Conservation (phyloP, 345 rosid species). For the Eucalyptus coolabah region DNA sequence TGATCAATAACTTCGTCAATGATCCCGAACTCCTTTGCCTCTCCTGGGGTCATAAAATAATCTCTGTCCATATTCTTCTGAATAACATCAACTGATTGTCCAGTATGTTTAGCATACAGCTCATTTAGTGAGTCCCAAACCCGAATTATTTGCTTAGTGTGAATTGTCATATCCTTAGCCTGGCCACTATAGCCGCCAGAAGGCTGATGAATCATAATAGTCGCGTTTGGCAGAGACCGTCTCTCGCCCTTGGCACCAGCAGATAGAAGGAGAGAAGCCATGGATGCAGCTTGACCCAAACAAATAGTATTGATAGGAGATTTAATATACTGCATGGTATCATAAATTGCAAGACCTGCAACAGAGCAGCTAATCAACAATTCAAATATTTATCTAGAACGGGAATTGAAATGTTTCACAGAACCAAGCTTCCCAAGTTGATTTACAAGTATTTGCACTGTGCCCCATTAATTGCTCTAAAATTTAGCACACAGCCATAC, state of each 20-base stretch:
- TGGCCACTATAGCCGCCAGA: conserved; percentile 98
- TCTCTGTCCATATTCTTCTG: conserved; percentile 96
- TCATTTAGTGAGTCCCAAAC: conserved; percentile 83
- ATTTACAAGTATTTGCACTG: neutral
- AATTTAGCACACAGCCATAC: neutral
- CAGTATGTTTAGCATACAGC: conserved; percentile 68
- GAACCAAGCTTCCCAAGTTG: neutral
- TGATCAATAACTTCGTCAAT: conserved; percentile 92
- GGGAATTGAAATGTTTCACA: neutral
- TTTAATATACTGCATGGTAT: conserved; percentile 92
- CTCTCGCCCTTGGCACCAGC: conserved; percentile 93
- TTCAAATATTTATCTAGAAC: neutral
- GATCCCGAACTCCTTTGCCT: conserved; percentile 88
- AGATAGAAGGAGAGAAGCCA: conserved; percentile 96
- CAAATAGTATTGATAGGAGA: conserved; percentile 89
- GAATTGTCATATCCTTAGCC: conserved; percentile 90
- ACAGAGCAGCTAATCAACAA: neutral
- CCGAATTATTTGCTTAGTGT: conserved; percentile 88
- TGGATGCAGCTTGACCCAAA: conserved; percentile 98
- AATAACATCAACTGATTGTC: conserved; percentile 59
- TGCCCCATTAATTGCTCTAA: neutral
- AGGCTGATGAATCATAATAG: conserved; percentile 97
- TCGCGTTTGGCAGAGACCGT: conserved; percentile 83
- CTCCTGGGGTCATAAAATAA: conserved; percentile 90
- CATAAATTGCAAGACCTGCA: conserved; percentile 93